A percentile compares a stretch with the other conserved stretches of the same genome.
Conservation (phyloP, 768 basidiomycete species). For the Kwoniella europaea region DNA sequence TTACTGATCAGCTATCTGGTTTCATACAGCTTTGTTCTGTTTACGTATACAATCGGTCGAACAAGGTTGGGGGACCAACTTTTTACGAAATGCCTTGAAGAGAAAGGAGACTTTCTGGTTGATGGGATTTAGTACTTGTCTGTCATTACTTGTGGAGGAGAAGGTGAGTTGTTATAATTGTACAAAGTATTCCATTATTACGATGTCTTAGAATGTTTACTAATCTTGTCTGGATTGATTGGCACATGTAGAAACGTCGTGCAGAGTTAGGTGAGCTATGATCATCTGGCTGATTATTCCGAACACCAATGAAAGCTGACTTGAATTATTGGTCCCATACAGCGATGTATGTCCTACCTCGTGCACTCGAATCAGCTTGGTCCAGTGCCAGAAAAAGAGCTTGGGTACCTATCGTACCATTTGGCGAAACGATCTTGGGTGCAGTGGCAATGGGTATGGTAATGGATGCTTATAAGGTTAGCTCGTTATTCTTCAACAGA, state of each 20-base stretch:
- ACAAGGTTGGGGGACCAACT: slow-evolving; percentile 35
- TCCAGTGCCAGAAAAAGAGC: slow-evolving; percentile 74
- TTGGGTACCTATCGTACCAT: slow-evolving; percentile 64
- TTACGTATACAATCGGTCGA: slow-evolving; percentile 40
- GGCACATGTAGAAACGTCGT: slow-evolving; percentile 64
- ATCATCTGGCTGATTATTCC: background rate
- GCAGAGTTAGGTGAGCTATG: slow-evolving; percentile 84
- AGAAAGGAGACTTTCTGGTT: slow-evolving; percentile 76
- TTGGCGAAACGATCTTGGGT: slow-evolving; percentile 62
- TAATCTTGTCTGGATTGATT: no score
- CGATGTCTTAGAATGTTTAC: background rate
- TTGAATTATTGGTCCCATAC: background rate
- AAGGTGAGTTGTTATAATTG: slow-evolving; percentile 57
- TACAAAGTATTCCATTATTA: background rate
- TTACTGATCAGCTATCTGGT: background rate
- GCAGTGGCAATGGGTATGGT: slow-evolving; percentile 89
- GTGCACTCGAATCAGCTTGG: slow-evolving; percentile 90
- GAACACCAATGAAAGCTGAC: slow-evolving; percentile 13
- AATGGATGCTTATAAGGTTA: slow-evolving; percentile 65
- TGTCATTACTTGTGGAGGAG: slow-evolving; percentile 85
- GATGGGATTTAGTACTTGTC: slow-evolving; percentile 72
- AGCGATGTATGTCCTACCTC: slow-evolving; percentile 67
- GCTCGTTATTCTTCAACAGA: background rate
- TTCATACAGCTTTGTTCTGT: slow-evolving; percentile 37
- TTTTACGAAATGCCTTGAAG: slow-evolving; percentile 66